Conservation (phyloP, 2,329 filamentous ascomycete species). For the Alternaria viburni region DNA sequence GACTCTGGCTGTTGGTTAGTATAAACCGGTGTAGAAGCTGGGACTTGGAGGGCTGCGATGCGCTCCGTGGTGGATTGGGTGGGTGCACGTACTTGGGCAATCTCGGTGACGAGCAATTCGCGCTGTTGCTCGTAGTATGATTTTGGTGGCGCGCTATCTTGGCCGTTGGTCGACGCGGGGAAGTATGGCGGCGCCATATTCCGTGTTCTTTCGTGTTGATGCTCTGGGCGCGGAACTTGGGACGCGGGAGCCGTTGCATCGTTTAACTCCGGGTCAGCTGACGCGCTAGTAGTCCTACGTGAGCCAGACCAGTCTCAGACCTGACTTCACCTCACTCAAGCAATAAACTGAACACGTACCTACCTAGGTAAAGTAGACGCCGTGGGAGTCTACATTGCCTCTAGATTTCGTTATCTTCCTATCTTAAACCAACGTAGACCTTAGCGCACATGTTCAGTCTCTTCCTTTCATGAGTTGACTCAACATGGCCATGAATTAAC, state of each 20-base stretch:
- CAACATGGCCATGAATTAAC: no score
- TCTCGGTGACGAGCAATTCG: constrained; percentile 72
- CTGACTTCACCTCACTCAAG: no score
- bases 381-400: neutral
- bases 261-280: no score
- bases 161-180: constrained; percentile 26
- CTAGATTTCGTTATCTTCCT: no score
- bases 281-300: no score
- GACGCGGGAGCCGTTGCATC: neutral
- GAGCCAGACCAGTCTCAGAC: no score
- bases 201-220: neutral
- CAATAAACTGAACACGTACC: no score
- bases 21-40: constrained; percentile 1
- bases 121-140: constrained; percentile 79
- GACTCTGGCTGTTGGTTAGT: constrained; percentile 51
- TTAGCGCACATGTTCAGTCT: no score
- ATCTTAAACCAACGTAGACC: no score
- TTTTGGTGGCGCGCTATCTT: constrained; percentile 26
- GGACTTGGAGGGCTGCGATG: constrained; percentile 42
- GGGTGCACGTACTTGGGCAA: constrained; percentile 65
- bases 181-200: constrained; percentile 30
- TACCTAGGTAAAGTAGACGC: neutral
- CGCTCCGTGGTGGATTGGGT: constrained; percentile 30
- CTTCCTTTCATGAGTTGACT: no score
- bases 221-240: neutral